These are phyloP conservation scores for Vaccinium macrocarpon DNA, from an alignment of 148 eudicot genomes.

Conservation along the genomic window DNA sequence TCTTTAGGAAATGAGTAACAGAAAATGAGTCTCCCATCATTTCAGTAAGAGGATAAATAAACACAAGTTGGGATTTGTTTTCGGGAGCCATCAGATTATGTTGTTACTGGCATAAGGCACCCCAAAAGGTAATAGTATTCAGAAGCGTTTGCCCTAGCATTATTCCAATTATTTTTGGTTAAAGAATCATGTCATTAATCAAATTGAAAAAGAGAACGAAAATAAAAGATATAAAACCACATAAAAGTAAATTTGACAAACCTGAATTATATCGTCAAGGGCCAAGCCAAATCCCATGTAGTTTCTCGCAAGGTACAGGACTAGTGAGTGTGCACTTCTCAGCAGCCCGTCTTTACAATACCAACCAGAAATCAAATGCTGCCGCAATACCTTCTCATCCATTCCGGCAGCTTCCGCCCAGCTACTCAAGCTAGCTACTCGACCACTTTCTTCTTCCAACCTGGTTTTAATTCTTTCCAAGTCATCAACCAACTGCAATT, in stretches of 20 bases:
- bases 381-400: constrained; percentile 57
- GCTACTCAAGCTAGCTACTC: constrained; percentile 44
- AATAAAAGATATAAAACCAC: not conserved
- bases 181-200: not conserved
- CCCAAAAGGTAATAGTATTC: not conserved
- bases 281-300: constrained; percentile 68
- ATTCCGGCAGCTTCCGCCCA: constrained; percentile 92
- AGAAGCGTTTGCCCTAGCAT: not conserved
- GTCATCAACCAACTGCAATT: constrained; percentile 60
- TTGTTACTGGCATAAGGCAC: not conserved
- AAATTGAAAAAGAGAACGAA: not conserved
- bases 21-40: not conserved
- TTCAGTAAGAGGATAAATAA: not conserved
- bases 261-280: constrained; percentile 84
- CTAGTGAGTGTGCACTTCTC: constrained; percentile 69
- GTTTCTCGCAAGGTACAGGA: constrained; percentile 67
- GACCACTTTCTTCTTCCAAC: constrained; percentile 67
- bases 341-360: constrained; percentile 70
- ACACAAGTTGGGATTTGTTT: not conserved
- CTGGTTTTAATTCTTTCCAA: constrained; percentile 59
- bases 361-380: constrained; percentile 68
- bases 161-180: not conserved
- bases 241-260: constrained; percentile 12
- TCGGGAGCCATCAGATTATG: not conserved
- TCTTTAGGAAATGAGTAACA: not conserved